Conservation (phyloP, 2,329 filamentous ascomycete genomes). For the Didymella segeticola region DNA sequence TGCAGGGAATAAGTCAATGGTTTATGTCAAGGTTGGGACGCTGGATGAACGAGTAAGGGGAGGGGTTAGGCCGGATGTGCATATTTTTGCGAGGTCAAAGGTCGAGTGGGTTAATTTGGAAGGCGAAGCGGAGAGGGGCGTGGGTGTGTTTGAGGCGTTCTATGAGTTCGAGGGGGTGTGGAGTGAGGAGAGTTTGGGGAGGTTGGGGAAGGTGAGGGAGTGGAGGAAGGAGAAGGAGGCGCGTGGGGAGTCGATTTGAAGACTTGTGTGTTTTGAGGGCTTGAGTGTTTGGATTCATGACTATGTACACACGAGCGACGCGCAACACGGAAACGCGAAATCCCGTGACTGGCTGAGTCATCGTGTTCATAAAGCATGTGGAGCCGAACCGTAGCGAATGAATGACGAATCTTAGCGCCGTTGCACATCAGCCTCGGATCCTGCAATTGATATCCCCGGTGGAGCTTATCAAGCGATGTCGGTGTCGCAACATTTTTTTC, state of each 20-base stretch:
- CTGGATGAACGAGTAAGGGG: constrained; percentile 48
- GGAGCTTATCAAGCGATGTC: constrained; percentile 10
- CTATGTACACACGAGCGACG: background rate
- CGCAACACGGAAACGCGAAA: background rate
- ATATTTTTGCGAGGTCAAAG: constrained; percentile 54
- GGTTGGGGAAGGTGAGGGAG: constrained; percentile 11
- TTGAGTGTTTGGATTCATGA: too few relatives aligned
- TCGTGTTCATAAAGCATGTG: too few relatives aligned
- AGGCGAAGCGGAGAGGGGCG: constrained; percentile 45
- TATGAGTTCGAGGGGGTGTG: constrained; percentile 26
- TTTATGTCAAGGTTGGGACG: constrained; percentile 55
- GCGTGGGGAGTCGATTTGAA: too few relatives aligned
- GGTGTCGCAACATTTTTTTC: background rate
- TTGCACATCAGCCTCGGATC: constrained; percentile 7
- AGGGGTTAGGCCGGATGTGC: constrained; percentile 53
- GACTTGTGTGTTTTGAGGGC: too few relatives aligned
- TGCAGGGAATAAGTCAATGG: constrained; percentile 31
- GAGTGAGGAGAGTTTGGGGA: constrained; percentile 20
- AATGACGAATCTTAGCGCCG: constrained; percentile 10
- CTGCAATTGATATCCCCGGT: background rate
- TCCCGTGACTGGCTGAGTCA: background rate
- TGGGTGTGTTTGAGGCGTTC: constrained; percentile 20
- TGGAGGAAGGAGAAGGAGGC: constrained; percentile 8
- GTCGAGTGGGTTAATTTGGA: constrained; percentile 49
- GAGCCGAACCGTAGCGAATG: too few relatives aligned